phyloP scores from a whole-genome alignment of 106 monocot species.

The Dendrobium catenatum region DNA sequence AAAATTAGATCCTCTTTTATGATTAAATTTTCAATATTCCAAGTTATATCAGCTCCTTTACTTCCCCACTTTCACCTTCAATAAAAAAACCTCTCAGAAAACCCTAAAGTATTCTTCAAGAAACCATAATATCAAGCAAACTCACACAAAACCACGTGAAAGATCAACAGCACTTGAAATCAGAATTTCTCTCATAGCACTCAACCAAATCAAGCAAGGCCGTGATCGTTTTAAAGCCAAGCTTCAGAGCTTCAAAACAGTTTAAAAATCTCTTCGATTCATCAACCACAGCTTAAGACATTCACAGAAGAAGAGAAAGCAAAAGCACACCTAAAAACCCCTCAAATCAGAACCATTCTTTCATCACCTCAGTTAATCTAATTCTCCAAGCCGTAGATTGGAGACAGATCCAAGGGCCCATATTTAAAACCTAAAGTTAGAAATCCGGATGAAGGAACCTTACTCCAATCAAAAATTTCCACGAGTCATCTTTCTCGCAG shows the following conservation, averaged over 20 bases:
- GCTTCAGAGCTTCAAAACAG: conserved; percentile 5
- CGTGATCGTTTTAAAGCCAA: conserved; percentile 26
- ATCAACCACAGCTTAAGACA: conserved; percentile 17
- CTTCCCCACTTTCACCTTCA: not conserved
- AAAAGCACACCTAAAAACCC: conserved; percentile 33
- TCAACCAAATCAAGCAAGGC: conserved; percentile 6
- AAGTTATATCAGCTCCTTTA: conserved; percentile 7
- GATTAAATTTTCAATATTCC: conserved; percentile 17
- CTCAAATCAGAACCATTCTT: conserved; percentile 2
- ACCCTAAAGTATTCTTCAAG: not conserved
- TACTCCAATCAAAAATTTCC: conserved; percentile 24
- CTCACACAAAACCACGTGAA: conserved; percentile 16
- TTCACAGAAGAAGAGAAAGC: conserved; percentile 10
- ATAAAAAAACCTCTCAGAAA: not conserved
- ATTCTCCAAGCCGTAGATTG: conserved; percentile 23
- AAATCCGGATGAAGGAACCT: conserved; percentile 19
- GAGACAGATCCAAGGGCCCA: conserved; percentile 29
- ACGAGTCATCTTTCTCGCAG: not conserved
- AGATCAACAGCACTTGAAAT: conserved; percentile 8
- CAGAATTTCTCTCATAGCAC: conserved; percentile 13
- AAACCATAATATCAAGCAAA: conserved; percentile 12
- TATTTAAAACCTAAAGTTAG: conserved; percentile 9
- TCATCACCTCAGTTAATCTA: not conserved
- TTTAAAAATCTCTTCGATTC: not conserved
- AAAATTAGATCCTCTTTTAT: not conserved